Base-by-base conservation (phyloP, 2,329 filamentous ascomycete genomes). In the Tolypocladium amazonense region DNA sequence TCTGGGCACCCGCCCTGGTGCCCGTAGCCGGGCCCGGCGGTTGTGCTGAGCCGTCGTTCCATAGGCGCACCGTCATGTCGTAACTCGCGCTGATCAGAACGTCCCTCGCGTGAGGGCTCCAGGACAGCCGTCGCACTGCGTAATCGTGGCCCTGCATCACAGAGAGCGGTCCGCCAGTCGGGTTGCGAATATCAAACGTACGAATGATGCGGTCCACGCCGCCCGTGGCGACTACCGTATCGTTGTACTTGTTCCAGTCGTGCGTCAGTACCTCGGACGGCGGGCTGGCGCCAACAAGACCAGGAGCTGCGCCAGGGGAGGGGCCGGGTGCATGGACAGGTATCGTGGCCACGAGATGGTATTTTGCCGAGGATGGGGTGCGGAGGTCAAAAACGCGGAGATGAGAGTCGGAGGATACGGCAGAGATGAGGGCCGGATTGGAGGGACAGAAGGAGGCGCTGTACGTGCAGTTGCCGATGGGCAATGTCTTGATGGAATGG, bases 201-300 rank as follows among this genome's bases (percentile, higher is more conserved):
- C 94, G 86, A 62, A 99, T 87, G 23, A 88, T 77, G 58, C 89
- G 84, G 73, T 99, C 94, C 4, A 97, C 94, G 59, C 94, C 93
- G 1, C 86, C 94, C 0, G 91, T 91, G 0, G 94, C 94, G 59
- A 99, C 78, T 33, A 97, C 80, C 0, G 86, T 88, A 65, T 92
- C 86, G 45, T 89, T 84, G 76, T 99, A 99, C 75, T 99, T 99
- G 77, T 99, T 99, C 94, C 94, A 99, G 74, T 99, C 94, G 75
- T 97, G 94, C 0, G 92, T 96, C 38, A 99, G 82, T 43, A 90
- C 85, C 77, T 99, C 94, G 12, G 85, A 81, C 0, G 92, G 91
- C n/a, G 85, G 78, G 38, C 72, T 74, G 39, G 75, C 70, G 75
- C 76, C 56, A 69, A 72, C 61, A 65, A 70, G 35, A 64, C 66